Evolutionary conservation across 148 eudicot species (phyloP), one percentile per base, ranked within the genome.

Genomic region (Camellia japonica): DNA sequence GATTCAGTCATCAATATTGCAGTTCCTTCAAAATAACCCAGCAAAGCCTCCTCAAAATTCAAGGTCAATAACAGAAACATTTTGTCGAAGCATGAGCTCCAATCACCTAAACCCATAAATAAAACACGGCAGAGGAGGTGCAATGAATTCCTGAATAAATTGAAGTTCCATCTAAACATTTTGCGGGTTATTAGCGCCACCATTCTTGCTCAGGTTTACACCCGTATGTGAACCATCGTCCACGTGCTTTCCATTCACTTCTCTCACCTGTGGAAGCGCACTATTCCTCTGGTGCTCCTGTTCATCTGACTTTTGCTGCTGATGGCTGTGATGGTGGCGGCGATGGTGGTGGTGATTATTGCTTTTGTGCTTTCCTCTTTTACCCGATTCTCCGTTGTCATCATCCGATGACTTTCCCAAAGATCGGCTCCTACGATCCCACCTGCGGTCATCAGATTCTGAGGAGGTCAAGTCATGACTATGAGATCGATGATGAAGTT

Each of bases 351-450:
- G 84, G 20, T 84, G 76, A 60, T 82, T 82, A 61, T 30, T 59
- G 61, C 79, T 87, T 77, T 68, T 78, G n/a, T 77, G 73, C 77
- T 83, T 86, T 10, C 41, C 80, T 62, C 72, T 80, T 71, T 63
- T 85, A 43, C 78, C 86, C 2, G 65, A 42, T 74, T 85, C 85
- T 14, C 77, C 84, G 79, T 82, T 74, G 78, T 80, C 74, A 41
- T 86, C 89, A 79, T 87, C 89, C 20, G 90, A 82, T 51, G 87
- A 85, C 42, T 79, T 87, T 58, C 85, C 86, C 43, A 75, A 20
- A 71, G 83, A 84, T 51, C 73, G 77, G 76, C 86, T 83, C 77
- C 82, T 80, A n/a, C 38, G 71, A 61, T 80, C 80, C n/a, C 77
- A 73, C 52, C 82, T 75, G 56, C 43, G 73, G 10, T 74, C 82